phyloP scores from a whole-genome alignment of 2,329 filamentous ascomycete genomes.

The Sordariomycetes sp. region DNA sequence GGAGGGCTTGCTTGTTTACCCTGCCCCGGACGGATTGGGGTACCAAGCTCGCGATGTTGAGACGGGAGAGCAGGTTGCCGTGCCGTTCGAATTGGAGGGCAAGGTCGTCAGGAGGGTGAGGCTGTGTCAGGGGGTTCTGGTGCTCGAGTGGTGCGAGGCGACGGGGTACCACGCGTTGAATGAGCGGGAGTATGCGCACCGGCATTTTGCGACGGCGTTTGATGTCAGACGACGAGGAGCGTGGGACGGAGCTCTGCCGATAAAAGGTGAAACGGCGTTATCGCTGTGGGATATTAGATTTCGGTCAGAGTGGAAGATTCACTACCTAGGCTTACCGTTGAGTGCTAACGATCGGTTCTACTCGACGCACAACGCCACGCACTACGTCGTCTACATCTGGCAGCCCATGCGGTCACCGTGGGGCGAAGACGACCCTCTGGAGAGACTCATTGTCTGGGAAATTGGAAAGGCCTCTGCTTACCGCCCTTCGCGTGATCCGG shows the following conservation, averaged over 20 bases:
- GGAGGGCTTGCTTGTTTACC: constrained; percentile 48
- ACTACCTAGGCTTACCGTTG: constrained; percentile 45
- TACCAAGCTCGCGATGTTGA: constrained; percentile 43
- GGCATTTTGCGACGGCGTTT: constrained; percentile 52
- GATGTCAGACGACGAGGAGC: constrained; percentile 27
- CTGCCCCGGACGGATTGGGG: constrained; percentile 14
- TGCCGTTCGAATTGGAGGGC: constrained; percentile 40
- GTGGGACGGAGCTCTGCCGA: constrained; percentile 2
- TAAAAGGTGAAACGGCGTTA: neutral
- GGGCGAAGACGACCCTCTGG: constrained; percentile 46
- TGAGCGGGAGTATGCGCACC: constrained; percentile 38
- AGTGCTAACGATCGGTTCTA: constrained; percentile 52
- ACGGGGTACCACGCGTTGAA: constrained; percentile 41
- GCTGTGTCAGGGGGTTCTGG: constrained; percentile 41
- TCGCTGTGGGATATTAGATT: constrained; percentile 32
- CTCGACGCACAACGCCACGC: constrained; percentile 47
- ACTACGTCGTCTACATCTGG: constrained; percentile 56
- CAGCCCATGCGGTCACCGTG: constrained; percentile 46
- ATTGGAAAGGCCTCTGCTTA: constrained; percentile 39
- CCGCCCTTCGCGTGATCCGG: constrained; percentile 39
- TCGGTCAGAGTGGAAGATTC: constrained; percentile 52
- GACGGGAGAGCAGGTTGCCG: constrained; percentile 25
- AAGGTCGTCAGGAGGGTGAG: constrained; percentile 46
- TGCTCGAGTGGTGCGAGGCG: constrained; percentile 55
- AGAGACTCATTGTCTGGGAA: constrained; percentile 51